Evolutionary conservation across 2,329 filamentous ascomycete species (phyloP).

Genomic region (Botrytis medusae): DNA sequence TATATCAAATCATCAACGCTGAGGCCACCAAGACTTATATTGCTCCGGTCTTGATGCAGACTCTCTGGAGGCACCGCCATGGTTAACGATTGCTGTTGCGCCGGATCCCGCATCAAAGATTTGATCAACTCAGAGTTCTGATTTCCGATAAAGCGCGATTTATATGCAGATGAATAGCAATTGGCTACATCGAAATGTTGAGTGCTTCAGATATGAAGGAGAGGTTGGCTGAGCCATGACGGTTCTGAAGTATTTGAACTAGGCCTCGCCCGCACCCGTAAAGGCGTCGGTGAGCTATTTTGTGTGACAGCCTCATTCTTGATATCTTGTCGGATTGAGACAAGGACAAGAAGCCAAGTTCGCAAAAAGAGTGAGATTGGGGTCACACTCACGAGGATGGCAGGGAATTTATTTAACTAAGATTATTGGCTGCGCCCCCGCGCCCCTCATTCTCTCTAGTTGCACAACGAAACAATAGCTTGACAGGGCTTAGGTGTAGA

Average conservation of each 20-base stretch:
- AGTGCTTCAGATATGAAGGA: neutral
- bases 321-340: neutral
- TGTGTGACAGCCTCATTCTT: neutral
- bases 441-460: neutral
- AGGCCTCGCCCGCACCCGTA: neutral
- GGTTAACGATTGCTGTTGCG: neutral
- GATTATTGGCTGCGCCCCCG: neutral
- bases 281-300: neutral
- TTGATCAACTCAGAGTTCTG: neutral
- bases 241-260: neutral
- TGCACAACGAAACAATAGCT: neutral
- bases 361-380: neutral
- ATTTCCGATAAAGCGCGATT: neutral
- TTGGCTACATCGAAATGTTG: neutral
- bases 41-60: neutral
- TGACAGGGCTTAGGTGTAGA: neutral
- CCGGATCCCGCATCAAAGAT: neutral
- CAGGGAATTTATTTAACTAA: neutral
- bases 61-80: neutral
- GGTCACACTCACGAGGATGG: neutral
- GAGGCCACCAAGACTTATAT: conserved; percentile 4
- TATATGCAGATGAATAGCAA: neutral
- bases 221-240: neutral
- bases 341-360: neutral
- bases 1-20: conserved; percentile 1